phyloP scores from a whole-genome alignment of 106 monocot species.

The Gastrodia elata region DNA sequence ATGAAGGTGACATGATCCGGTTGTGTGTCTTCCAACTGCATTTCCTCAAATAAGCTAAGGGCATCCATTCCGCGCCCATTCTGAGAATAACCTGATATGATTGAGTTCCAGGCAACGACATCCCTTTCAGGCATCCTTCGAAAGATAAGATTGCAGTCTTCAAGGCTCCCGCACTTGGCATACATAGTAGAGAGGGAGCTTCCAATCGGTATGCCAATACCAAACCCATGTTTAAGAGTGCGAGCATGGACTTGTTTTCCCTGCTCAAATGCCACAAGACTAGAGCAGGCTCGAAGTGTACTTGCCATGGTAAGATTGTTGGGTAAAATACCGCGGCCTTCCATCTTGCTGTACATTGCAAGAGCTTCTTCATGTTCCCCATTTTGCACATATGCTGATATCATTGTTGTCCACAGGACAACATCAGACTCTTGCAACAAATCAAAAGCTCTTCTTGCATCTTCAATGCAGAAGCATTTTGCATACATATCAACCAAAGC shows the following conservation, averaged over 20 bases:
- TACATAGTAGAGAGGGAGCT: conserved; percentile 56
- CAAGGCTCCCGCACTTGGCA: conserved; percentile 54
- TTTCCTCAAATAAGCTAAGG: conserved; percentile 51
- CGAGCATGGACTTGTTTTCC: conserved; percentile 58
- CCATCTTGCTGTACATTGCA: conserved; percentile 32
- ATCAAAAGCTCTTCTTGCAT: conserved; percentile 54
- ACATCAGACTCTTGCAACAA: conserved; percentile 31
- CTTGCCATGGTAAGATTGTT: conserved; percentile 54
- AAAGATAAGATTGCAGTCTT: conserved; percentile 41
- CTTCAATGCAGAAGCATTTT: conserved; percentile 29
- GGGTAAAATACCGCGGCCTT: conserved; percentile 26
- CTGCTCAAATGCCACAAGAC: conserved; percentile 37
- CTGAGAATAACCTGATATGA: conserved; percentile 62
- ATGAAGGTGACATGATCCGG: conserved; percentile 61
- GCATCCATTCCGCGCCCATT: conserved; percentile 46
- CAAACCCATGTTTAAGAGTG: conserved; percentile 42
- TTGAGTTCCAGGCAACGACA: conserved; percentile 62
- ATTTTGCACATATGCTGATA: conserved; percentile 54
- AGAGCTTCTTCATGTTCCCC: conserved; percentile 61
- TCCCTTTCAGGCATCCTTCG: conserved; percentile 42
- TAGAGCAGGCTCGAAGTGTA: conserved; percentile 49
- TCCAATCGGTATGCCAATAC: conserved; percentile 41
- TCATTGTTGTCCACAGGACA: conserved; percentile 67
- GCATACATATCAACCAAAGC: conserved; percentile 69
- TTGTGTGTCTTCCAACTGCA: conserved; percentile 24